phyloP scores from a whole-genome alignment of 129 eudicot species.

The Chrysanthemum makinoi region DNA sequence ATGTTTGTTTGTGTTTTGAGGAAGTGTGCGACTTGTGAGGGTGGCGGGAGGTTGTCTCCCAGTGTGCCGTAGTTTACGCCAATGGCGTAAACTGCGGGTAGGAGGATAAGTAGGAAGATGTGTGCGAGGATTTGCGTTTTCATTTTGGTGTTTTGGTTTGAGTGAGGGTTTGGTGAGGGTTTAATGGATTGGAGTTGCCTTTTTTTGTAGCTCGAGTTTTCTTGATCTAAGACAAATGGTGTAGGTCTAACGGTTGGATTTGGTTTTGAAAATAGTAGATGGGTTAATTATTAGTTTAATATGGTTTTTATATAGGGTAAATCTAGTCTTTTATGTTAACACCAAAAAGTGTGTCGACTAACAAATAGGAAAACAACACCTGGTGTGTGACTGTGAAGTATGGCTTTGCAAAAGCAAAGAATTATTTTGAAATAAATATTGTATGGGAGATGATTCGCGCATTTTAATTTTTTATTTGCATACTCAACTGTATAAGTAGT shows the following conservation, averaged over 20 bases:
- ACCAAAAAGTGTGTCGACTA: too few relatives aligned
- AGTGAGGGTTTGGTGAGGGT: neutral
- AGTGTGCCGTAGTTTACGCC: constrained; percentile 87
- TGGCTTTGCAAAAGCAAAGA: too few relatives aligned
- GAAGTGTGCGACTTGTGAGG: constrained; percentile 68
- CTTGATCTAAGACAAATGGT: neutral
- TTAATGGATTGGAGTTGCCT: neutral
- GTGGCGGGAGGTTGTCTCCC: constrained; percentile 78
- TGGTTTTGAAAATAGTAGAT: neutral
- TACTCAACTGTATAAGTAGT: too few relatives aligned
- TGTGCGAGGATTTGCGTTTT: neutral
- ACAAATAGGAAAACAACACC: too few relatives aligned
- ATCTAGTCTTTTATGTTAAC: too few relatives aligned
- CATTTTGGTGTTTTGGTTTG: neutral
- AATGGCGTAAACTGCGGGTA: constrained; percentile 34
- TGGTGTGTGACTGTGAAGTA: too few relatives aligned
- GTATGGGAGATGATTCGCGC: too few relatives aligned
- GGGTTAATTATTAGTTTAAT: neutral
- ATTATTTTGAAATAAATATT: too few relatives aligned
- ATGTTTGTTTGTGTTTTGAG: constrained; percentile 54
- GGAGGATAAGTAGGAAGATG: constrained; percentile 11
- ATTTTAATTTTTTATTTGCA: too few relatives aligned
- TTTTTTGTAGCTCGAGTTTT: neutral
- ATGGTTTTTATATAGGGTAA: too few relatives aligned
- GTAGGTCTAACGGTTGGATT: constrained; percentile 21